phyloP scores from a whole-genome alignment of 2,329 filamentous ascomycete species.

The Penicillium capsulatum region DNA sequence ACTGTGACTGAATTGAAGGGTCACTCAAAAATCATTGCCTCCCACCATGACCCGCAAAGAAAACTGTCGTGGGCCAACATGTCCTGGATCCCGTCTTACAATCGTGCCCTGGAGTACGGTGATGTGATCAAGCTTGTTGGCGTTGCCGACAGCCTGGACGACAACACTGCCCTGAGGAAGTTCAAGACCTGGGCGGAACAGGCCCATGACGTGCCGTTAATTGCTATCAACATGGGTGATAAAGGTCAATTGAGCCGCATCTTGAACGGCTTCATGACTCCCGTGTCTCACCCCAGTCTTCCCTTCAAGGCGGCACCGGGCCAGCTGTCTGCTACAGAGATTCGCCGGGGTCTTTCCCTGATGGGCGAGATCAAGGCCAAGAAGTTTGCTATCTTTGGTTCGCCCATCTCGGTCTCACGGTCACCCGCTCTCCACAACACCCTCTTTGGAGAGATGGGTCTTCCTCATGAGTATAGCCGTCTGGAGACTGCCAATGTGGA shows the following conservation, averaged over 20 bases:
- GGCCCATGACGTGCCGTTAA: conserved; percentile 75
- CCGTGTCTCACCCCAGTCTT: conserved; percentile 83
- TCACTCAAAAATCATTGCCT: conserved; percentile 81
- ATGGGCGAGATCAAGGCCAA: conserved; percentile 72
- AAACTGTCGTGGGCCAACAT: conserved; percentile 82
- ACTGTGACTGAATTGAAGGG: conserved; percentile 65
- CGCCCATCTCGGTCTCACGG: conserved; percentile 73
- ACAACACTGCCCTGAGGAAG: conserved; percentile 78
- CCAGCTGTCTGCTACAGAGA: conserved; percentile 85
- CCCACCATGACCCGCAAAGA: conserved; percentile 82
- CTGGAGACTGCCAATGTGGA: conserved; percentile 67
- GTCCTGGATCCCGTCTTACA: conserved; percentile 89
- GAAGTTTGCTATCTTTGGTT: conserved; percentile 83
- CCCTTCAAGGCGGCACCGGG: conserved; percentile 92
- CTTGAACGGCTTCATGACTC: conserved; percentile 88
- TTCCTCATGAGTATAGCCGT: conserved; percentile 77
- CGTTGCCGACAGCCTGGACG: conserved; percentile 67
- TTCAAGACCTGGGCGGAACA: conserved; percentile 75
- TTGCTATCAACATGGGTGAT: conserved; percentile 92
- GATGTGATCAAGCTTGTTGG: conserved; percentile 95
- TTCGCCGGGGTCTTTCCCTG: conserved; percentile 70
- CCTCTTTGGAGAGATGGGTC: conserved; percentile 68
- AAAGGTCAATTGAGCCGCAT: conserved; percentile 85
- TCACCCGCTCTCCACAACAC: conserved; percentile 88
- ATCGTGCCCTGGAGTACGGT: conserved; percentile 81